Evolutionary conservation across 2,329 filamentous ascomycete genomes (phyloP), one percentile per base, ranked within the genome.

Genomic region (Colletotrichum eremochloae): DNA sequence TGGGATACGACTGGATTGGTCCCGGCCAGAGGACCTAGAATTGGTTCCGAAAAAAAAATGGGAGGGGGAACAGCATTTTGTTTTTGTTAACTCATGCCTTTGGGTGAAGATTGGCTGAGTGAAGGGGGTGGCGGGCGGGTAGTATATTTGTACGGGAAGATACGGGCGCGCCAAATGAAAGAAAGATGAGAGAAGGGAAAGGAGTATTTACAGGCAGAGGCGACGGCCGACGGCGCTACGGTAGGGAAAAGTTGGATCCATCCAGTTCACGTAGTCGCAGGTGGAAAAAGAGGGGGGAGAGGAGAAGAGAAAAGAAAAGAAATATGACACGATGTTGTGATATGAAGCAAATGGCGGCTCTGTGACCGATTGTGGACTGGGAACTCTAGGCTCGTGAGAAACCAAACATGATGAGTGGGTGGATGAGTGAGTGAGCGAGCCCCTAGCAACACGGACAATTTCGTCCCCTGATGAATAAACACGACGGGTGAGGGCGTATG

Each of bases 21-120:
- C 69, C 58, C 9, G 46, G 52, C 8, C 31, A 55, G 61, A 46
- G 66, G 70, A 70, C 55, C 24, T 72, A 65, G 66, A 72, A 20
- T 33, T 31, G 44, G 50, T 40, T 61, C 55, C 20, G 8, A 11
- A 48, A 42, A 69, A 50, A 31, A 15, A 24, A 33, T n/a, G 50
- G 7, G 24, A 24, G 24, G 24, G 24, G 24, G 24, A 24, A 24
- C 36, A 58, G 33, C 6, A 46, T 38, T 36, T 55, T 53, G 33
- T 55, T 53, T 57, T 57, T 2, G 7, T 12, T 7, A n/a, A 24
- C 20, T 2, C 48, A 15, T 20, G 18, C 40, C 42, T 66, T 12
- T 48, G 20, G 31, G 14, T 12, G 5, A 24, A 44, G 36, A 38
- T 50, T 24, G 36, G 42, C 15, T 1, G 42, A 38, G 68, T 38